A percentile compares a stretch with the other conserved stretches of the same genome.
phyloP scores from a whole-genome alignment of 1,139 yeast species.

The Hansenula lynferdii region DNA sequence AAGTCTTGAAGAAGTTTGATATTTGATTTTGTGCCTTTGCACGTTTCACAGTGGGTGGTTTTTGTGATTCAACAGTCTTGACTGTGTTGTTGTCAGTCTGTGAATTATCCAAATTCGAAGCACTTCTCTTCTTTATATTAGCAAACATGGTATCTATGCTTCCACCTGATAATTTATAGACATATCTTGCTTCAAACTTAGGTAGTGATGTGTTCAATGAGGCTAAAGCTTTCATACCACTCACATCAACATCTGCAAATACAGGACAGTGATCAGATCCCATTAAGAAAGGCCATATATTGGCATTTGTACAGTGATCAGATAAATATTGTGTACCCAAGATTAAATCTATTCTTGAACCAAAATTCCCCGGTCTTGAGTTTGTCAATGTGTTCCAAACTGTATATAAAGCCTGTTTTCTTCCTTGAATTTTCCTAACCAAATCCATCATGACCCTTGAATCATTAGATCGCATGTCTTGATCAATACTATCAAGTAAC shows the following conservation, averaged over 20 bases:
- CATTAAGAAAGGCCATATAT: conserved; percentile 61
- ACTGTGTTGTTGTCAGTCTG: not conserved
- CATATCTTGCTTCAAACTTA: conserved; percentile 52
- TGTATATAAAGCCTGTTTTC: conserved; percentile 65
- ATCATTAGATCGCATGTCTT: conserved; percentile 14
- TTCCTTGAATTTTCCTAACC: conserved; percentile 52
- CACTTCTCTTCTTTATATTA: conserved; percentile 13
- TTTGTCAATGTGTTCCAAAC: conserved; percentile 87
- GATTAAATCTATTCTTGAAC: conserved; percentile 83
- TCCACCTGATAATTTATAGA: conserved; percentile 45
- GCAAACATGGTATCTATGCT: conserved; percentile 51
- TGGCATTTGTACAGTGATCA: conserved; percentile 38
- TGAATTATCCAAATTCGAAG: not conserved
- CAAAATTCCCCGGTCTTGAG: conserved; percentile 79
- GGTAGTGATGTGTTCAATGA: conserved; percentile 20
- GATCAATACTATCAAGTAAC: conserved; percentile 28
- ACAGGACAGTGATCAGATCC: conserved; percentile 98
- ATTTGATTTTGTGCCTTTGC: conserved; percentile 3
- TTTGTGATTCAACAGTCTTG: not conserved
- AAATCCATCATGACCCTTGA: conserved; percentile 53
- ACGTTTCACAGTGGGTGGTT: not conserved
- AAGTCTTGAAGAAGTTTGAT: conserved; percentile 12
- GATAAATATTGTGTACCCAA: conserved; percentile 39
- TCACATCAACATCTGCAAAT: conserved; percentile 54
- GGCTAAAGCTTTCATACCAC: conserved; percentile 4